Evolutionary conservation across 139 green algal species (phyloP), one percentile per base, ranked within the genome.

Genomic region (Nannochloris sp.): DNA sequence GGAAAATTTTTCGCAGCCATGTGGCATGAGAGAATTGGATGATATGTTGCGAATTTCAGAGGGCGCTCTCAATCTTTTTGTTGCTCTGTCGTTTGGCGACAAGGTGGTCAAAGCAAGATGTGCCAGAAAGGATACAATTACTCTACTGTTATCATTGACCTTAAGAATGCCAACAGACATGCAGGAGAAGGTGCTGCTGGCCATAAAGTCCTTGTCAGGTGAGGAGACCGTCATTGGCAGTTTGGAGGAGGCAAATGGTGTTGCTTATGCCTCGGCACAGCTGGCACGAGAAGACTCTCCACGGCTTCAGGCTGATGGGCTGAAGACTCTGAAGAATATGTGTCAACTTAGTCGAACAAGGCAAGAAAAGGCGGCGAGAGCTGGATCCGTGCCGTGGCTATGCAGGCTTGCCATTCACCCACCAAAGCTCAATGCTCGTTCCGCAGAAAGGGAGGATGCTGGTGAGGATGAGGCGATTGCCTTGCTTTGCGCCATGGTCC

Each of bases 251-350:
- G 68, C 63, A 18, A 61, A 55, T 14, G 36, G 31, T 9, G 48
- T 76, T 59, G 74, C 80, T 5, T 86, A 81, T 64, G 68, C 90
- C 25, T 62, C 67, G 2, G 48, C 48, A 3, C 19, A 74, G 60
- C 49, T 78, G 53, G 40, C n/a, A 11, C 31, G 24, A 56, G 48
- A 53, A 46, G 14, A 21, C 27, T 23, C 61, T 50, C 18, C 25
- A 43, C 60, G 77, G 53, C 57, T 79, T 48, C 75, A 85, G 66
- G 60, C 78, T 31, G 75, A 90, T 61, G 85, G 75, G 18, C 75
- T 93, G 56, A 61, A 75, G 14, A 79, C 85, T 43, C 70, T 94
- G 59, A 79, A 88, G 74, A 84, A 85, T 70, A 73, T 94, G 37
- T 94, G 85, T 74, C 85, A 88, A 67, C 78, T 87, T 66, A 87